Conservation (phyloP, 257 asterid genomes). For the Forsythia suspensa region DNA sequence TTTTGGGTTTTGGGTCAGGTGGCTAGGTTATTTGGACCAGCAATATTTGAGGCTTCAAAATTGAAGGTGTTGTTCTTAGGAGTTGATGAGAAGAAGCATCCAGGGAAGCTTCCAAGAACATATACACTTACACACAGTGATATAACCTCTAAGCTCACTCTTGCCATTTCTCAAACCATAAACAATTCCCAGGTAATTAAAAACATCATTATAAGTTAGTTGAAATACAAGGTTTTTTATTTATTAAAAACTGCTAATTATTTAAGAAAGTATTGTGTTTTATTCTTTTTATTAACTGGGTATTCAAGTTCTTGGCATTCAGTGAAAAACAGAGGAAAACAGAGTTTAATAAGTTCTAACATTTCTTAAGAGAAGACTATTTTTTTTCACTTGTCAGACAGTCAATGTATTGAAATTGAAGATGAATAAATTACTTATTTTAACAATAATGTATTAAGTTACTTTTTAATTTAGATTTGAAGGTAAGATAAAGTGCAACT, state of each 20-base stretch:
- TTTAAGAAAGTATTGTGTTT: not conserved
- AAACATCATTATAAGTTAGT: not conserved
- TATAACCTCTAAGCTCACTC: constrained; percentile 62
- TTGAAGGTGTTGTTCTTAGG: constrained; percentile 65
- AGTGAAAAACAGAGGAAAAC: not conserved
- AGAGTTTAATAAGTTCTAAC: too few relatives aligned
- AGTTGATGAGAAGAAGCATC: constrained; percentile 51
- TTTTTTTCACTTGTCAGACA: too few relatives aligned
- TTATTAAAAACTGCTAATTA: not conserved
- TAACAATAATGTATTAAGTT: too few relatives aligned
- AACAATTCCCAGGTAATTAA: constrained; percentile 51
- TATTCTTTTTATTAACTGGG: not conserved
- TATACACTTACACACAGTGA: constrained; percentile 80
- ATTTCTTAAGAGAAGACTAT: too few relatives aligned
- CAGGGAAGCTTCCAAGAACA: constrained; percentile 65
- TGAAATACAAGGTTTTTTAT: too few relatives aligned
- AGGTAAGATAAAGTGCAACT: too few relatives aligned
- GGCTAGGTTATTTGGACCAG: constrained; percentile 87
- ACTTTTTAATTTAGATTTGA: too few relatives aligned
- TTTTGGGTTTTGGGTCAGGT: constrained; percentile 42
- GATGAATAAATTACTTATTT: too few relatives aligned
- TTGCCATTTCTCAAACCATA: constrained; percentile 61
- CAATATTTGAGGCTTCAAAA: constrained; percentile 76
- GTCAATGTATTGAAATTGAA: too few relatives aligned
- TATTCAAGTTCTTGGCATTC: not conserved